Percentiles rank a stretch among this genome's conserved stretches.
Evolutionary conservation across 176 grass and related monocot species (phyloP).

Genomic region (Tuctoria greenei): DNA sequence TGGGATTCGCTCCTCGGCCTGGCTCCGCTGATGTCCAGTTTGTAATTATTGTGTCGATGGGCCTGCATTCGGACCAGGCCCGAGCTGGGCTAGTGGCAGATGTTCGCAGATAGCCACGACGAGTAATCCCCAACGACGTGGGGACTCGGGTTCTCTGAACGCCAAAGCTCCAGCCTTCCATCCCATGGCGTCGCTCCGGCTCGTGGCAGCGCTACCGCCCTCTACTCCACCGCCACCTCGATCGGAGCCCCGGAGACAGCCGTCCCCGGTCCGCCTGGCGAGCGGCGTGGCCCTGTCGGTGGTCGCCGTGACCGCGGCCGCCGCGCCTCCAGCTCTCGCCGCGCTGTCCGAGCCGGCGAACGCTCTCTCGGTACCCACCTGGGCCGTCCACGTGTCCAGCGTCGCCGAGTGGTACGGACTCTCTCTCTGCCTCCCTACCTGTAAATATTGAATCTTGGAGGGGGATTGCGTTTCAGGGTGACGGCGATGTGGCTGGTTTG

Average conservation of each 20-base stretch:
- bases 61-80: too few species aligned
- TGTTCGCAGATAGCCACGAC: not conserved
- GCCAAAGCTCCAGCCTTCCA: not conserved
- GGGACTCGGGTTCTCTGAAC: slow-evolving; percentile 12
- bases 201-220: slow-evolving; percentile 33
- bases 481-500: slow-evolving; percentile 88
- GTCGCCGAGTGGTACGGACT: slow-evolving; percentile 72
- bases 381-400: slow-evolving; percentile 91
- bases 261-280: slow-evolving; percentile 16
- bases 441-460: slow-evolving; percentile 9
- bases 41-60: too few species aligned
- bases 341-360: slow-evolving; percentile 74
- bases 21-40: too few species aligned
- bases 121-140: slow-evolving; percentile 15
- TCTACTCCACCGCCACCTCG: not conserved
- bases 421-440: not conserved
- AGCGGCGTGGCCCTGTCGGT: slow-evolving; percentile 37
- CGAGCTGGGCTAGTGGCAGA: not conserved
- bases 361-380: slow-evolving; percentile 91
- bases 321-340: slow-evolving; percentile 54
- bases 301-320: slow-evolving; percentile 10
- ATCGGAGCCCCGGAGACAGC: not conserved
- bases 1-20: too few species aligned
- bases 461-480: slow-evolving; percentile 58
- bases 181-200: slow-evolving; percentile 39